phyloP scores from a whole-genome alignment of 2,329 filamentous ascomycete species.

The Domatiomyces globalis region DNA sequence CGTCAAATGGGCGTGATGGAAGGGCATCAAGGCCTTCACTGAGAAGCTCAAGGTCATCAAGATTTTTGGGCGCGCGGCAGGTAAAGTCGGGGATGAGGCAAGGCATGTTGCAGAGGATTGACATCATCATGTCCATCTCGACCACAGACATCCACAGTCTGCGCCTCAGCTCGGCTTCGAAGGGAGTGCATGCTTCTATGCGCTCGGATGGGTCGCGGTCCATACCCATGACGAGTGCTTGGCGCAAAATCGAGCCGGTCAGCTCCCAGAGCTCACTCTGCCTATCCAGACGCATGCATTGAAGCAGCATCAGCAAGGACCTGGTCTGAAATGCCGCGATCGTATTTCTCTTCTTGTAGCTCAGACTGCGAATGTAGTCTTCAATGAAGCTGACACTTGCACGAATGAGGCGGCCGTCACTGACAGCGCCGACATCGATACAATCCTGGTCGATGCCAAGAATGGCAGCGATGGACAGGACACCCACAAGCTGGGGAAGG shows the following conservation, averaged over 20 bases:
- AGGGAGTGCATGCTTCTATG: slow-evolving; percentile 1
- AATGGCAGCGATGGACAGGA: slow-evolving; percentile 9
- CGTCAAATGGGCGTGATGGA: slow-evolving; percentile 7
- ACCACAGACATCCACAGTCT: slow-evolving; percentile 22
- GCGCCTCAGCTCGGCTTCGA: slow-evolving; percentile 20
- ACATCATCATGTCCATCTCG: slow-evolving; percentile 20
- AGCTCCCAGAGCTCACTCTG: slow-evolving; percentile 11
- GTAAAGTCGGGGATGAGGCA: slow-evolving; percentile 13
- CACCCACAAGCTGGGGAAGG: slow-evolving; percentile 13
- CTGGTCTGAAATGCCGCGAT: slow-evolving; percentile 12
- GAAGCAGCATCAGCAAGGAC: slow-evolving; percentile 10
- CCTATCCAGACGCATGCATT: slow-evolving; percentile 9
- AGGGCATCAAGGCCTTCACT: slow-evolving; percentile 7
- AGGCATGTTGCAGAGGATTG: slow-evolving; percentile 16
- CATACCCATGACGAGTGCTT: slow-evolving; percentile 13
- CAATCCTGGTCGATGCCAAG: slow-evolving; percentile 14
- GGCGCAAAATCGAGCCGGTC: slow-evolving; percentile 12
- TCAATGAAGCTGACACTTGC: slow-evolving; percentile 9
- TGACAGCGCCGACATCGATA: slow-evolving; percentile 1
- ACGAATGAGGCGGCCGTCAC: slow-evolving; percentile 4
- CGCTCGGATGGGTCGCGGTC: slow-evolving; percentile 9
- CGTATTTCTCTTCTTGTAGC: slow-evolving; percentile 7
- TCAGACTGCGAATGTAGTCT: slow-evolving; percentile 5
- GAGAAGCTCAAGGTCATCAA: slow-evolving; percentile 15
- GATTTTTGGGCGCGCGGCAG: slow-evolving; percentile 10